Conservation (phyloP, 257 asterid species). For the Solanum piurae region DNA sequence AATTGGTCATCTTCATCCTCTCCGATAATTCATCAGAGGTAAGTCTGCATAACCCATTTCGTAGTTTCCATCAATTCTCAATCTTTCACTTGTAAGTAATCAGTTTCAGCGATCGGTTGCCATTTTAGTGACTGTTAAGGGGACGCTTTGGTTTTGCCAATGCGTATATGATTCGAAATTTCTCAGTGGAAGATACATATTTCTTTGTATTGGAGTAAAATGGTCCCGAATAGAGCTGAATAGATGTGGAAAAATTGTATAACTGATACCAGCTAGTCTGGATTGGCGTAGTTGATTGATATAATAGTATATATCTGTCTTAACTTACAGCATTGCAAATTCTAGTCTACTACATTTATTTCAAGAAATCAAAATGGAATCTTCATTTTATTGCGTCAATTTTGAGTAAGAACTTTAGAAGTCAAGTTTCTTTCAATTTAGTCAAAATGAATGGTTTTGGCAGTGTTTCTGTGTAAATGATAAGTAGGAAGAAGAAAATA, state of each 20-base stretch:
- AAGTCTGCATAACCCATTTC: background rate
- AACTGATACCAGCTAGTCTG: background rate
- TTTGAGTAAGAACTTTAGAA: background rate
- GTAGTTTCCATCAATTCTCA: background rate
- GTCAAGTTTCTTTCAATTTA: background rate
- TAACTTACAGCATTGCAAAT: background rate
- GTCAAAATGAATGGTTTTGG: background rate
- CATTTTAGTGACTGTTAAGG: background rate
- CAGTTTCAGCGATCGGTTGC: background rate
- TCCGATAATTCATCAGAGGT: background rate
- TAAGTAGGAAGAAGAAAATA: background rate
- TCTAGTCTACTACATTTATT: background rate
- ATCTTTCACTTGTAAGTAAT: background rate
- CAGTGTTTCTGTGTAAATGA: background rate
- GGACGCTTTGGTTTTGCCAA: background rate
- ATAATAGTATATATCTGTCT: background rate
- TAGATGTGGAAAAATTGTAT: background rate
- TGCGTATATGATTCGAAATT: background rate
- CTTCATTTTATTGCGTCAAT: background rate
- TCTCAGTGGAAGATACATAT: background rate
- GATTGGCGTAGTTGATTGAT: background rate
- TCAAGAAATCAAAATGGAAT: background rate
- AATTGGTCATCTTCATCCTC: background rate
- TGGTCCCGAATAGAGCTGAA: background rate
- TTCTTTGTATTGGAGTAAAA: background rate